Base-by-base conservation (phyloP, 1,284 basidiomycete genomes). In the Leccinum angustisporum region DNA sequence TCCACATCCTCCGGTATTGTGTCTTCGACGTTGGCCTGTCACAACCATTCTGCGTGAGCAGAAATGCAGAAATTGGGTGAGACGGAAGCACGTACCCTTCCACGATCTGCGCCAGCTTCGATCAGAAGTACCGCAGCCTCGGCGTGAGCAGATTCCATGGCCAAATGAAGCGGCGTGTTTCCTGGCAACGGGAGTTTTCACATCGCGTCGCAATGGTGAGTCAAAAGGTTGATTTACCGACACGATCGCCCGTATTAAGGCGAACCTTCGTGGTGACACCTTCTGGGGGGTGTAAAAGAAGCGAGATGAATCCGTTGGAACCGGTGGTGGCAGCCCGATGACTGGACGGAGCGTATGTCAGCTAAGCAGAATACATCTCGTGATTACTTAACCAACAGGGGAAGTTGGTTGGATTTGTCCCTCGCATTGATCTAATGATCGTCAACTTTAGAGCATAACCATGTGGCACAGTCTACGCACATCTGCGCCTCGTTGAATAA, bases 281-380 rank as follows among this genome's bases (percentile, higher is more conserved):
- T 71, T 86, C 85, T 13, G 87, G 89, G 18, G 89, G 90, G 66
- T 89, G 84, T 53, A 97, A 76, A 21, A 97, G 81, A 50, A 97
- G 79, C 31, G 83, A 83, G 59, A 97, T 83, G 74, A 97, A 95
- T 8, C 92, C 92, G 16, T 86, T 86, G 38, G 94, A 94, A 33
- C 95, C 95, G 8, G 92, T 97, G 2, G 95, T 95, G n/a, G 95
- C 93, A 57, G 95, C 95, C 65, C 95, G 88, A 77, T 97, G 95
- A 56, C 92, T 94, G 57, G 56, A 40, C 16, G 9, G 6, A 40
- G 2, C 4, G 18, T 5, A 61, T 54, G 56, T 68, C 46, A 72
- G 53, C 11, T 10, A 16, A 25, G 40, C 5, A 38, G 3, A 55
- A 33, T 38, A 2, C 5, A 48, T 53, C 14, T 34, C 9, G 27